Evolutionary conservation across 2,329 filamentous ascomycete genomes (phyloP).

Genomic region (Claviceps quebecensis): DNA sequence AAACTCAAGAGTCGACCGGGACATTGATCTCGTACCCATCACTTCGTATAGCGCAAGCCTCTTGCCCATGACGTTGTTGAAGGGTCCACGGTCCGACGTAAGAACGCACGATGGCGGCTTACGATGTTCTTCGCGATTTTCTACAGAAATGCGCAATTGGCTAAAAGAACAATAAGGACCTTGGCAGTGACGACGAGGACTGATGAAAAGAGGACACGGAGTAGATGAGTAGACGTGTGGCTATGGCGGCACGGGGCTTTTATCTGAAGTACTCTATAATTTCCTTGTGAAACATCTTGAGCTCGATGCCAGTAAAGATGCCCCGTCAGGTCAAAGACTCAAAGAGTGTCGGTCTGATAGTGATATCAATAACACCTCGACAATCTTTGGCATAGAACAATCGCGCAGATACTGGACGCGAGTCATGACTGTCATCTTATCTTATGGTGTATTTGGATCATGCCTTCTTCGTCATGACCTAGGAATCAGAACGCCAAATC

Average conservation of each 20-base stretch:
- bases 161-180: conserved; percentile 81
- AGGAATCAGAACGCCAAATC: not conserved
- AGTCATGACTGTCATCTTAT: no score
- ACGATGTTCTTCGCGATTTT: conserved; percentile 60
- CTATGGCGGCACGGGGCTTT: not conserved
- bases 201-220: conserved; percentile 25
- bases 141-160: conserved; percentile 63
- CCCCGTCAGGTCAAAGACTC: no score
- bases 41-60: conserved; percentile 59
- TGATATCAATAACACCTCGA: no score
- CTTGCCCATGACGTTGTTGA: conserved; percentile 79
- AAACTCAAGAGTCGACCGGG: conserved; percentile 47
- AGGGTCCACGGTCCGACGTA: conserved; percentile 68
- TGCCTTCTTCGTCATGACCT: no score
- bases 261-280: conserved; percentile 45
- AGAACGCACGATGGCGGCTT: conserved; percentile 54
- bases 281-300: conserved; percentile 16
- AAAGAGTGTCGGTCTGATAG: no score
- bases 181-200: conserved; percentile 73
- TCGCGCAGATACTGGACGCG: no score
- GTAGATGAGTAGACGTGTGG: not conserved
- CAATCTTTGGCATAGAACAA: no score
- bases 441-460: no score
- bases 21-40: conserved; percentile 72
- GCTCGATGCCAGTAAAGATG: conserved; percentile 60